Conservation (phyloP, 192 early-diverging fungal genomes). For the Geranomyces michiganensis region DNA sequence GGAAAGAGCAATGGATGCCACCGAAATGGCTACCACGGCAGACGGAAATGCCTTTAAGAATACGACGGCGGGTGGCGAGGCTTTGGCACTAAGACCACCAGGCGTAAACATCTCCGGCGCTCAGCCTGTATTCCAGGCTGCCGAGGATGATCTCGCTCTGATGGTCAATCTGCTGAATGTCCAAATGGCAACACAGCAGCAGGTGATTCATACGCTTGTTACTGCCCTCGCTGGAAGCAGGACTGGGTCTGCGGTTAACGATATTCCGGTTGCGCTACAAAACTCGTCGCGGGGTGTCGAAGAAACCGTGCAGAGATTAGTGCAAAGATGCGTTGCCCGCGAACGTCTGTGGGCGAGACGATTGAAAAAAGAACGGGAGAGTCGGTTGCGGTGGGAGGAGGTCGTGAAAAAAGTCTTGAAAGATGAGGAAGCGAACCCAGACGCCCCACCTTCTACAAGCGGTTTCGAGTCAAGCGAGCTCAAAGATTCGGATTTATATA, state of each 20-base stretch:
- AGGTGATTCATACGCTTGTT: conserved; percentile 31
- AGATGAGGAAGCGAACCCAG: conserved; percentile 10
- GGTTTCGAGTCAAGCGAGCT: neutral
- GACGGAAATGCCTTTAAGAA: neutral
- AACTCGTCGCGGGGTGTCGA: conserved; percentile 34
- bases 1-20: neutral
- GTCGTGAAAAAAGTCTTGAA: conserved; percentile 36
- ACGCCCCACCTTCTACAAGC: neutral
- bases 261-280: conserved; percentile 32
- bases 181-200: conserved; percentile 42
- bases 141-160: conserved; percentile 4
- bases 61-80: neutral
- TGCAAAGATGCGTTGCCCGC: conserved; percentile 24
- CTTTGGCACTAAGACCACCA: neutral
- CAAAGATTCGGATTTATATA: conserved; percentile 1
- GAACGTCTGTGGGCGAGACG: conserved; percentile 32
- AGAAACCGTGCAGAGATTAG: conserved; percentile 21
- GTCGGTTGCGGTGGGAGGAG: conserved; percentile 41
- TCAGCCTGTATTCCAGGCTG: neutral
- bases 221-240: neutral
- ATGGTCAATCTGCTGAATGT: conserved; percentile 34
- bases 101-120: neutral
- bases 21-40: neutral
- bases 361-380: conserved; percentile 32
- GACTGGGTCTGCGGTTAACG: neutral